Evolutionary conservation across 176 grass and related monocot species (phyloP), one percentile per base, ranked within the genome.

Genomic region (Sorghum bicolor): DNA sequence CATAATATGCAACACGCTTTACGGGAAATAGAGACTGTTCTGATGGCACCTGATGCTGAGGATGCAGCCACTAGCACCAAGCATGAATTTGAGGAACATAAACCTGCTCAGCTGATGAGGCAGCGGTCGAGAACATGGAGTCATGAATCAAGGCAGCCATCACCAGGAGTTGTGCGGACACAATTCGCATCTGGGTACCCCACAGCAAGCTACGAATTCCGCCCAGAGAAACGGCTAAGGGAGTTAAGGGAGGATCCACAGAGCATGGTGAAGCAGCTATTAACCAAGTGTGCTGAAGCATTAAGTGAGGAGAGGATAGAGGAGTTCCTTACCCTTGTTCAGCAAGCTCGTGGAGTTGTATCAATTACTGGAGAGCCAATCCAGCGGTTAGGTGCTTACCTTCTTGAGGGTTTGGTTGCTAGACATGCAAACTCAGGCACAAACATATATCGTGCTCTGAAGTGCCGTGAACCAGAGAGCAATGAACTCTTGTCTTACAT

Each of bases 401-500:
- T 98, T 62, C 78, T 98, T 11, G 96, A 98, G 89, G 96, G 96
- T 70, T 87, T 98, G 32, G 91, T 94, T 52, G 96, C 96, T 39
- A 93, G 93, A 82, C 85, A 90, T 74, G 85, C 83, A 64, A 89
- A 92, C 64, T 95, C 93, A 6, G 93, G 96, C 71, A 90, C 89
- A 62, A 98, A 81, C 80, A 98, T 98, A 61, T 98, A 92, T 81
- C 87, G 25, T 64, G 80, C 93, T 69, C 64, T 94, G 48, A 88
- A 87, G 77, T 98, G 93, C 85, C 79, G 24, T 26, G 44, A 95
- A 36, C 96, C 96, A 0, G 89, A 88, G 47, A 94, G 93, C 75
- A 98, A 93, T 55, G 96, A 98, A 62, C 91, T 98, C 70, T 79
- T 98, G 39, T 93, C 96, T 38, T 95, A 93, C 89, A 95, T 95